phyloP scores from a whole-genome alignment of 2,329 filamentous ascomycete genomes.

The Colletotrichum sp. region DNA sequence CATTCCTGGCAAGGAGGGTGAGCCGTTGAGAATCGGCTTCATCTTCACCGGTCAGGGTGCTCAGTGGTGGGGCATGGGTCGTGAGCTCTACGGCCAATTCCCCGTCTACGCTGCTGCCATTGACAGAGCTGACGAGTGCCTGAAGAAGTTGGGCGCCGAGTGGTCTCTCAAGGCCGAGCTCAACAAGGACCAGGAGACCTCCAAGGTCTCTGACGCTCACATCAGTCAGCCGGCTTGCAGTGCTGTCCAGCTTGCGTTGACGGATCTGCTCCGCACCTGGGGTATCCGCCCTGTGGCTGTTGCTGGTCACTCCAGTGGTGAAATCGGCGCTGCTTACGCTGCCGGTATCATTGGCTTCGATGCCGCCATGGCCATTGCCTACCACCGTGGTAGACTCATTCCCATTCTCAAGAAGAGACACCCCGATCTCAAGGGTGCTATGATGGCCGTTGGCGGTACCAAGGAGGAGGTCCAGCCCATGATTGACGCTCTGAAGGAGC shows the following conservation, averaged over 20 bases:
- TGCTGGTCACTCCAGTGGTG: constrained; percentile 52
- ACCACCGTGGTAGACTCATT: constrained; percentile 51
- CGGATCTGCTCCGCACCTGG: constrained; percentile 48
- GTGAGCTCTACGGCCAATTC: constrained; percentile 31
- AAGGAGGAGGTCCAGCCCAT: constrained; percentile 45
- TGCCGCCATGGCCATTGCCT: constrained; percentile 53
- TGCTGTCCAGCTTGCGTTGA: constrained; percentile 52
- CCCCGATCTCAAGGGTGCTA: constrained; percentile 49
- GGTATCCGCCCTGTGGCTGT: constrained; percentile 44
- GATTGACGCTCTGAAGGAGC: constrained; percentile 46
- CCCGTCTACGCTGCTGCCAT: constrained; percentile 39
- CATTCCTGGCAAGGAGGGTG: constrained; percentile 38
- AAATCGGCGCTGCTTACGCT: constrained; percentile 54
- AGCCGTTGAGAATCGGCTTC: constrained; percentile 29
- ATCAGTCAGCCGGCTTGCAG: constrained; percentile 51
- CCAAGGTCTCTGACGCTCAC: constrained; percentile 41
- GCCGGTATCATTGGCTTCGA: constrained; percentile 41
- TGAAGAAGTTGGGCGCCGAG: constrained; percentile 37
- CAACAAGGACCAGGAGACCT: constrained; percentile 33
- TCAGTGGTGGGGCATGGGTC: constrained; percentile 28
- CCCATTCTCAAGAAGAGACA: constrained; percentile 44
- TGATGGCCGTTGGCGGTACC: constrained; percentile 60
- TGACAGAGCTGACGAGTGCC: constrained; percentile 32
- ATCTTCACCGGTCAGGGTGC: constrained; percentile 34
- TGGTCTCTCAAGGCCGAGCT: constrained; percentile 45